These are phyloP conservation scores for Amanita rimosa DNA, from an alignment of 768 basidiomycete species.

Conservation along the genomic window DNA sequence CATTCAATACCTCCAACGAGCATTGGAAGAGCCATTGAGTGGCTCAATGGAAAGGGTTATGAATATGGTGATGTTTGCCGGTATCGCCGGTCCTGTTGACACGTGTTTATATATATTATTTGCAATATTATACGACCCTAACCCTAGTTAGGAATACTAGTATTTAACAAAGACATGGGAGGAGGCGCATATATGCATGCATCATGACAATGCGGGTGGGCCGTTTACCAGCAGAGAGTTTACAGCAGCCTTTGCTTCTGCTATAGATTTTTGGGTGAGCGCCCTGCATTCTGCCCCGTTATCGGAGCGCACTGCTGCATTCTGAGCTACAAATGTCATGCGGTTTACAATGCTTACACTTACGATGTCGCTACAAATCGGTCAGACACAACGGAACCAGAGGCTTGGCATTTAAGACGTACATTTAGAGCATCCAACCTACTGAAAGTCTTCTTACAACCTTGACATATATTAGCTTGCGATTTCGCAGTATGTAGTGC, in stretches of 20 bases:
- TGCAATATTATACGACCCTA: slow-evolving; percentile 5
- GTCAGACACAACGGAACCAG: slow-evolving; percentile 2
- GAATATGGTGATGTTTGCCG: neutral
- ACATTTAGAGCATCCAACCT: slow-evolving; percentile 90
- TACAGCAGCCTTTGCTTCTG: slow-evolving; percentile 15
- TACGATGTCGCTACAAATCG: slow-evolving; percentile 59
- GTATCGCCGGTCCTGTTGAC: neutral
- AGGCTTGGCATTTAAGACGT: slow-evolving; percentile 24
- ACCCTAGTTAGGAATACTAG: slow-evolving; percentile 4
- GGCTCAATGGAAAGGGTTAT: neutral
- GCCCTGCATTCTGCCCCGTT: slow-evolving; percentile 70
- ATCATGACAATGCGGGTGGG: slow-evolving; percentile 1
- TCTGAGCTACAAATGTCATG: slow-evolving; percentile 11
- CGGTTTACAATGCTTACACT: slow-evolving; percentile 23
- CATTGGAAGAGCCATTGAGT: slow-evolving; percentile 79
- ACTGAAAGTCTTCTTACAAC: slow-evolving; percentile 93
- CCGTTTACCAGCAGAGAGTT: neutral
- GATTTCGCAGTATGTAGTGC: slow-evolving; percentile 79
- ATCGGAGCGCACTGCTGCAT: slow-evolving; percentile 63
- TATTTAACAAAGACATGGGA: neutral
- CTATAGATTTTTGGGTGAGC: slow-evolving; percentile 27
- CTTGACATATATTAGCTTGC: slow-evolving; percentile 77
- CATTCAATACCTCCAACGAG: slow-evolving; percentile 65
- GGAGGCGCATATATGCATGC: neutral
- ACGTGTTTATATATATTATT: slow-evolving; percentile 4